phyloP scores from a whole-genome alignment of 2,329 filamentous ascomycete genomes.

The Zalaria sp. region DNA sequence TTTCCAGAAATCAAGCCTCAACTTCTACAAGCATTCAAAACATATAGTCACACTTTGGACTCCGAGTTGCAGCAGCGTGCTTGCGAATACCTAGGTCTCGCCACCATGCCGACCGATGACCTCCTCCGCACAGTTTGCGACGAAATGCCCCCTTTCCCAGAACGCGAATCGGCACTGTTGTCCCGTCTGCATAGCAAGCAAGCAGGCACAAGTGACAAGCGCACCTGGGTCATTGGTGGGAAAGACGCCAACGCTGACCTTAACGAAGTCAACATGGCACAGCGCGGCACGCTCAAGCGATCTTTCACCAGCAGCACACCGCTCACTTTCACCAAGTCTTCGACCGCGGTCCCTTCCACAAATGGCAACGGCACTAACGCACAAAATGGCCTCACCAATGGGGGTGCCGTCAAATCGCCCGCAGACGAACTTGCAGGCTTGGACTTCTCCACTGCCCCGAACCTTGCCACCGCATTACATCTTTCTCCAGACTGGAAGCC shows the following conservation, averaged over 20 bases:
- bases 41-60: slow-evolving; percentile 89
- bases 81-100: slow-evolving; percentile 83
- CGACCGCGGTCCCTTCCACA: slow-evolving; percentile 14
- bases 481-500: slow-evolving; percentile 88
- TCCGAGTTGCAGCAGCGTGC: slow-evolving; percentile 92
- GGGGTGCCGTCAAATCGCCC: slow-evolving; percentile 21
- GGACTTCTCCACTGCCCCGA: slow-evolving; percentile 64
- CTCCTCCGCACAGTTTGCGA: slow-evolving; percentile 87
- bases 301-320: slow-evolving; percentile 49
- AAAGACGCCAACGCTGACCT: slow-evolving; percentile 82
- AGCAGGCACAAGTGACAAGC: slow-evolving; percentile 72
- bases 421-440: slow-evolving; percentile 62
- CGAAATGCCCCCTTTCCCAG: slow-evolving; percentile 97
- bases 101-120: slow-evolving; percentile 76
- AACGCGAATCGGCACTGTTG: slow-evolving; percentile 79
- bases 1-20: slow-evolving; percentile 98
- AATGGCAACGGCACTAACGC: slow-evolving; percentile 9
- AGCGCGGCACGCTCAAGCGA: slow-evolving; percentile 71
- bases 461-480: slow-evolving; percentile 83
- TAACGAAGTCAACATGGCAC: slow-evolving; percentile 65
- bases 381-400: slow-evolving; percentile 9
- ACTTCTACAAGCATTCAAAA: slow-evolving; percentile 73
- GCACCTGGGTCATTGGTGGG: slow-evolving; percentile 94
- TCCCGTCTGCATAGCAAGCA: slow-evolving; percentile 92
- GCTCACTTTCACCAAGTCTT: slow-evolving; percentile 31